Evolutionary conservation across 169 alveolate genomes (phyloP), one percentile per base, ranked within the genome.

Genomic region (Babesia bovis): DNA sequence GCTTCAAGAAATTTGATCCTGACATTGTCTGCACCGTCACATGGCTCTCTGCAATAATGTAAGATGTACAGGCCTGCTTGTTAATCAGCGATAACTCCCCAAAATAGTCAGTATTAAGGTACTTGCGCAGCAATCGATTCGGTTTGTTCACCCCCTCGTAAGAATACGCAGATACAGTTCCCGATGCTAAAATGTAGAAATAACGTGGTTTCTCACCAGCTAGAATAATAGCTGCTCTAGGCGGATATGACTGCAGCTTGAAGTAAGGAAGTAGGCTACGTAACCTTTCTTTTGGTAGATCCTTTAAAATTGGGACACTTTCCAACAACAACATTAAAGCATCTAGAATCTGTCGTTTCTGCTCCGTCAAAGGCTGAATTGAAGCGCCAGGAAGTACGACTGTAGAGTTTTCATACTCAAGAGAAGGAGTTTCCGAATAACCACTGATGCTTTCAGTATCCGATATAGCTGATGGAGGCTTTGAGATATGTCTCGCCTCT

Each of bases 121-220:
- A 84, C 33, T 70, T 66, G 28, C 82, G 81, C 40, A 73, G 36
- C 45, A 67, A 73, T 23, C 61, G 49, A 19, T 75, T 76, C 19
- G 83, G 84, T 28, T 57, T 49, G 56, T 73, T 87, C 32, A 53
- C 56, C 6, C 92, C 85, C 32, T 83, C 72, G 41, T 82, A 89
- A n/a, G 69, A 45, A 67, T 85, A 86, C 32, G 78, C 71, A 41
- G 93, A 87, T 21, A 77, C 90, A 21, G 90, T 85, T 17, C 93
- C 93, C 2, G 93, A 85, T n/a, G 91, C 75, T 21, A 89, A 61
- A 32, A 82, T 58, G 40, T 66, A 82, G 41, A 89, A 85, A n/a
- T 76, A 76, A 21, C 78, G 79, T 40, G 93, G 85, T 12, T 66
- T 67, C 58, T 89, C 93, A 32, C 93, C 93, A 38, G 85, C 90